Evolutionary conservation across 768 basidiomycete species (phyloP), one percentile per base, ranked within the genome.

Genomic region (Leccinum imitatum): DNA sequence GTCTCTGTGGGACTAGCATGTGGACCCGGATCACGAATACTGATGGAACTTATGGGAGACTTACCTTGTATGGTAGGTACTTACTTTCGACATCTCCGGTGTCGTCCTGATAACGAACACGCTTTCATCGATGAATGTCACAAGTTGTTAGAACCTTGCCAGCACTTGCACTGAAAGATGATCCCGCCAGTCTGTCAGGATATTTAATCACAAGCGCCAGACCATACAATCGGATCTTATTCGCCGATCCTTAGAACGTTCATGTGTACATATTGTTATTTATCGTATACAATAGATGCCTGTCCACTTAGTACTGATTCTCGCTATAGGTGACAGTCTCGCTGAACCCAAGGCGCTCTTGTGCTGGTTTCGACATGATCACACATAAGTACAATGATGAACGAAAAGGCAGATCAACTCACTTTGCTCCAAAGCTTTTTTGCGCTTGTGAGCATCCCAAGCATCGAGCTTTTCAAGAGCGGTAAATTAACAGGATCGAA

Each of bases 391-490:
- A 50, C 15, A 15, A 31, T 11, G 5, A 51, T 13, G 11, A 51
- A 25, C 17, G 50, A 30, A 51, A 51, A 7, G 3, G 3, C 3
- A 15, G n/a, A 51, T 30, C 25, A 11, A 51, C 50, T 25, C 10
- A 51, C 50, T 15, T 3, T 51, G 7, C 8, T 30, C 5, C 25
- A 17, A 6, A 17, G 27, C 50, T 15, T 9, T 0, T 8, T 25
- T 25, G 21, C 47, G 47, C 17, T 51, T 53, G 64, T 39, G 13
- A 0, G 0, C 4, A 9, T 65, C 63, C 15, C 9, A 65, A 14
- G 54, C 54, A 8, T 65, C 50, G 1, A 17, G 5, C 59, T 65
- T 50, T 39, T 8, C 7, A 30, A 56, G 41, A 48, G 44, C 3
- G 1, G 27, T 53, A n/a, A n/a, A 15, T 15, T 0, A 2, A 27